Evolutionary conservation across 139 green algal genomes (phyloP).

Genomic region (Volvox africanus): DNA sequence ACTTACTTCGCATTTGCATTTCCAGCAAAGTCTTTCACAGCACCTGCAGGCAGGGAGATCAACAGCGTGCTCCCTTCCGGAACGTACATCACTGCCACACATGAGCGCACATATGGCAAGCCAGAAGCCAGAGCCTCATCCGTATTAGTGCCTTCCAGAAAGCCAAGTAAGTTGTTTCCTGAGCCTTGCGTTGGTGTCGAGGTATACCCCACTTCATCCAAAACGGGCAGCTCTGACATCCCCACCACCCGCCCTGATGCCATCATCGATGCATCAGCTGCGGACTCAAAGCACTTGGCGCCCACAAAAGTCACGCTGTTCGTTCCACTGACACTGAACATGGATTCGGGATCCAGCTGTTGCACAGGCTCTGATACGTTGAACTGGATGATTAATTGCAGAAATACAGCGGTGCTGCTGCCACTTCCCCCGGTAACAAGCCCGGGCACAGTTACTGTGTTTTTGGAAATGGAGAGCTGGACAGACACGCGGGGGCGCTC

Average conservation of each 20-base stretch:
- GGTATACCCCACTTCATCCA: too few species aligned
- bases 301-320: background rate
- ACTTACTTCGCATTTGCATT: background rate
- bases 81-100: background rate
- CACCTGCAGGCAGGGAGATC: background rate
- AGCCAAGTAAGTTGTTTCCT: too few species aligned
- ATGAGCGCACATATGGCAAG: background rate
- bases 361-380: background rate
- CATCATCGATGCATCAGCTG: background rate
- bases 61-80: background rate
- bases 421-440: background rate
- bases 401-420: background rate
- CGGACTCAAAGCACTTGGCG: background rate
- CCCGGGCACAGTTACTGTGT: background rate
- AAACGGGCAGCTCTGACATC: too few species aligned
- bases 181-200: too few species aligned
- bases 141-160: too few species aligned
- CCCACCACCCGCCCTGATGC: too few species aligned
- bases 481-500: background rate
- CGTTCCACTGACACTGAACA: background rate
- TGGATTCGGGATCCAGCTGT: background rate
- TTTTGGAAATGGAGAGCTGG: background rate
- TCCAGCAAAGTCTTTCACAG: background rate
- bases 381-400: background rate
- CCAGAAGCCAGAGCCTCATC: too few species aligned